phyloP scores from a whole-genome alignment of 306 rosid genomes.

The Fragaria vesca region DNA sequence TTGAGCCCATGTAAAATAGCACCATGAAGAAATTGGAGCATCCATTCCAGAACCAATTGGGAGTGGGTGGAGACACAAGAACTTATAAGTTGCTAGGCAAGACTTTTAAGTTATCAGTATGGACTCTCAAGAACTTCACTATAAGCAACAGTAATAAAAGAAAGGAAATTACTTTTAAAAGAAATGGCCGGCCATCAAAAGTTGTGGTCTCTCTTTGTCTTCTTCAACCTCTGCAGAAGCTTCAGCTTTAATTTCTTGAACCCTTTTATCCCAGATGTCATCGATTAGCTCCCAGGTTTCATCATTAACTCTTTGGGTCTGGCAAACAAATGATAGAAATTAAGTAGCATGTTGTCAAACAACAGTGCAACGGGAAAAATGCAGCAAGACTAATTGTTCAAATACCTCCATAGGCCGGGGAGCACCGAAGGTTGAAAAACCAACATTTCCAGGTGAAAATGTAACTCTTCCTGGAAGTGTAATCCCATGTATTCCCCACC shows the following conservation, averaged over 20 bases:
- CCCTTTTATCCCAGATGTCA: slow-evolving; percentile 77
- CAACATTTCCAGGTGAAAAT: slow-evolving; percentile 88
- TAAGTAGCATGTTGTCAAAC: slow-evolving; percentile 22
- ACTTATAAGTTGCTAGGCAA: neutral
- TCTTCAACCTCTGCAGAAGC: slow-evolving; percentile 68
- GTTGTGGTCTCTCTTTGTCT: slow-evolving; percentile 80
- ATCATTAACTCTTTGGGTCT: slow-evolving; percentile 80
- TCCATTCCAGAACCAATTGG: neutral
- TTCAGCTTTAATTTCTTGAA: slow-evolving; percentile 65
- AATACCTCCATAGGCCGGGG: slow-evolving; percentile 87
- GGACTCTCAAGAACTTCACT: neutral
- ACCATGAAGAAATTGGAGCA: neutral
- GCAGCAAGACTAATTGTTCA: slow-evolving; percentile 19
- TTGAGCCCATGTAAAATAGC: neutral
- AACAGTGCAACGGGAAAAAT: slow-evolving; percentile 13
- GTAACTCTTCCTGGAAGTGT: slow-evolving; percentile 96
- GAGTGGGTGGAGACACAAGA: neutral
- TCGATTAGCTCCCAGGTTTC: slow-evolving; percentile 96
- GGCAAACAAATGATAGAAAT: slow-evolving; percentile 26
- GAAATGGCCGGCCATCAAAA: slow-evolving; percentile 89
- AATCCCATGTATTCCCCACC: slow-evolving; percentile 90
- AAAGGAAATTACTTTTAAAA: slow-evolving; percentile 47
- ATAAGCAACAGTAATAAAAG: slow-evolving; percentile 15
- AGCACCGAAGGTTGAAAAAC: slow-evolving; percentile 86
- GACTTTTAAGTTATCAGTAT: neutral